Conservation (phyloP, 371 early-diverging fungal genomes). For the Zancudomyces culisetae region DNA sequence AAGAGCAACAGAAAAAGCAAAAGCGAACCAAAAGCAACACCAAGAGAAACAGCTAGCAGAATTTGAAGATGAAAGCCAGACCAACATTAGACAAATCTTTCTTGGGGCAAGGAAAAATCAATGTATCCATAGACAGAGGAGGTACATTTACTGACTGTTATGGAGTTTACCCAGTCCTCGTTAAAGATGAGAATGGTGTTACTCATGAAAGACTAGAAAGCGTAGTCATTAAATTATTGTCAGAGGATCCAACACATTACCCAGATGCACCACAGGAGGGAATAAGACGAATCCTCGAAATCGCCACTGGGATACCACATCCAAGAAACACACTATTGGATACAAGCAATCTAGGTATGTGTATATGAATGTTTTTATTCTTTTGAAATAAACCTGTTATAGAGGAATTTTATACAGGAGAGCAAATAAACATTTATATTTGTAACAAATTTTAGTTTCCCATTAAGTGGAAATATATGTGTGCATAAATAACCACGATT, state of each 20-base stretch:
- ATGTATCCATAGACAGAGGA: constrained; percentile 66
- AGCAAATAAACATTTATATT: not conserved
- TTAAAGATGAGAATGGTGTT: constrained; percentile 25
- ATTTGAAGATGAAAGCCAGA: not conserved
- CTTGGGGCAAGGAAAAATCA: constrained; percentile 19
- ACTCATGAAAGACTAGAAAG: constrained; percentile 27
- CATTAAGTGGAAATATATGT: too few relatives aligned
- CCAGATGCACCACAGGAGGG: constrained; percentile 87
- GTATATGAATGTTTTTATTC: not conserved
- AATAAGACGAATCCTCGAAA: constrained; percentile 73
- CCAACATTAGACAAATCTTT: not conserved
- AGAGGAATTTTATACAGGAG: not conserved
- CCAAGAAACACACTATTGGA: constrained; percentile 54
- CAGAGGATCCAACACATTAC: constrained; percentile 82
- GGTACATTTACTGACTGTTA: constrained; percentile 82
- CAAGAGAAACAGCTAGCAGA: not conserved
- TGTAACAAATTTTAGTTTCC: too few relatives aligned
- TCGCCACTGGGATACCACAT: constrained; percentile 47
- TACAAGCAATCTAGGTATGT: constrained; percentile 31
- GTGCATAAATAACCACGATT: too few relatives aligned
- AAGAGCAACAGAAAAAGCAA: too few relatives aligned
- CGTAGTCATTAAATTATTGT: constrained; percentile 57
- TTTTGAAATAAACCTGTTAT: not conserved
- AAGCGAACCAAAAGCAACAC: too few relatives aligned
- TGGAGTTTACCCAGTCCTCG: constrained; percentile 36